These are phyloP conservation scores for Trichoderma polysporum DNA, from an alignment of 2,329 filamentous ascomycete genomes.

Conservation along the genomic window DNA sequence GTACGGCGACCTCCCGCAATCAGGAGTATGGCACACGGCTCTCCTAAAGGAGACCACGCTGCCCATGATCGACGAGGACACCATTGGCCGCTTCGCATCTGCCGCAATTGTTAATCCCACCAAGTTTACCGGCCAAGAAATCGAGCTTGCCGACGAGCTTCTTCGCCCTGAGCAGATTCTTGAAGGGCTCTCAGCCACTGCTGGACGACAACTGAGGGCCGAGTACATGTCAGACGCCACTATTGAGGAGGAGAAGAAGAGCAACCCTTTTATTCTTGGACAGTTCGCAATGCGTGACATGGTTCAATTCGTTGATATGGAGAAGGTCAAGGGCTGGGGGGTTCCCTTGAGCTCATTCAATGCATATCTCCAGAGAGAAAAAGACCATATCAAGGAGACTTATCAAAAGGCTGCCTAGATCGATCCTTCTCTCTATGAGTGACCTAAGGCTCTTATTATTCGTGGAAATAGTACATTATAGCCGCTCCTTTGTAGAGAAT, in stretches of 20 bases:
- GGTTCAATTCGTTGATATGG: constrained; percentile 37
- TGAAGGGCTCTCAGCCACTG: constrained; percentile 35
- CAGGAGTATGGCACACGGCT: constrained; percentile 40
- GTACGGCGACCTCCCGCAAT: constrained; percentile 41
- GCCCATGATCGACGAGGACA: constrained; percentile 46
- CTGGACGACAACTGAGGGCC: constrained; percentile 38
- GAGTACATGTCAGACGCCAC: constrained; percentile 44
- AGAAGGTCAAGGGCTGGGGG: constrained; percentile 30
- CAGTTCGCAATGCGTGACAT: constrained; percentile 40
- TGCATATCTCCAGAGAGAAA: background rate
- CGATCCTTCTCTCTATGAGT: background rate
- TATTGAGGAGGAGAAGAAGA: constrained; percentile 34
- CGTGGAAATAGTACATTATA: background rate
- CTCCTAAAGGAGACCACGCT: constrained; percentile 37
- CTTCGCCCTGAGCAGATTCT: constrained; percentile 39
- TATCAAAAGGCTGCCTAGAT: background rate
- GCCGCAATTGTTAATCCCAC: constrained; percentile 44
- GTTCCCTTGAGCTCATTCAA: background rate
- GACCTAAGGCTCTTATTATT: background rate
- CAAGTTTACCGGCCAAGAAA: constrained; percentile 40
- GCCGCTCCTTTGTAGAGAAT: background rate
- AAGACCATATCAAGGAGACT: background rate
- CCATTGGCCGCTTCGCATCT: constrained; percentile 47
- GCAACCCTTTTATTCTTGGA: constrained; percentile 40
- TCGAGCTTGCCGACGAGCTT: constrained; percentile 44